These are phyloP conservation scores for Scutellaria barbata DNA, from an alignment of 257 asterid genomes.

Conservation along the genomic window DNA sequence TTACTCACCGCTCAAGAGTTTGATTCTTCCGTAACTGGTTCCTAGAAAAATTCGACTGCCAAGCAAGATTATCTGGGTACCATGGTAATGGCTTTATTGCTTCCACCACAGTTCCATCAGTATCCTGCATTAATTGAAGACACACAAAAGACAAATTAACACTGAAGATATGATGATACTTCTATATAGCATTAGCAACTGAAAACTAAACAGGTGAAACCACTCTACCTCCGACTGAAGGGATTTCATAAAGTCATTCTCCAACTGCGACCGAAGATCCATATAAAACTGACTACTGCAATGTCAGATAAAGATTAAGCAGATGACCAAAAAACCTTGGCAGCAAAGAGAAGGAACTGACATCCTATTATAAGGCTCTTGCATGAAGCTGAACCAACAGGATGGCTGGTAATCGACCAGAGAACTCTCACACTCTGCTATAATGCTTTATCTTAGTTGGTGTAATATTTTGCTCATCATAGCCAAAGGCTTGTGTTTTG, in stretches of 20 bases:
- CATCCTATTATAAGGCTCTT: background rate
- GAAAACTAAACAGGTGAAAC: slow-evolving; percentile 22
- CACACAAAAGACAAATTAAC: slow-evolving; percentile 5
- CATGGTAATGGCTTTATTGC: slow-evolving; percentile 85
- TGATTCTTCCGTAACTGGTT: slow-evolving; percentile 88
- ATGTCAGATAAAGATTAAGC: slow-evolving; percentile 24
- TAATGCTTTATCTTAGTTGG: too few relatives aligned
- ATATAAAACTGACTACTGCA: slow-evolving; percentile 85
- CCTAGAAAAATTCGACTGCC: slow-evolving; percentile 96
- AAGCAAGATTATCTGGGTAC: slow-evolving; percentile 97
- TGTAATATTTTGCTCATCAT: too few relatives aligned
- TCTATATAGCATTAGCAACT: slow-evolving; percentile 11
- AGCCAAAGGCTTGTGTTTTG: too few relatives aligned
- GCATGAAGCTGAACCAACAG: background rate
- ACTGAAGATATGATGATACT: slow-evolving; percentile 5
- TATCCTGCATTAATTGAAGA: slow-evolving; percentile 51
- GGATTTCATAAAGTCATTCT: slow-evolving; percentile 81
- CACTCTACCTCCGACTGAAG: slow-evolving; percentile 82
- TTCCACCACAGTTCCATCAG: slow-evolving; percentile 72
- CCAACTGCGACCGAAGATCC: slow-evolving; percentile 75
- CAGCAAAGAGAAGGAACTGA: background rate
- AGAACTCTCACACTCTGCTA: too few relatives aligned
- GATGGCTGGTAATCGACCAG: too few relatives aligned
- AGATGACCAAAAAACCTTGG: slow-evolving; percentile 1
- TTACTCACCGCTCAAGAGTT: slow-evolving; percentile 75